Evolutionary conservation across 495 filamentous ascomycete genomes (phyloP).

Genomic region (Opeltia flavorubescens): DNA sequence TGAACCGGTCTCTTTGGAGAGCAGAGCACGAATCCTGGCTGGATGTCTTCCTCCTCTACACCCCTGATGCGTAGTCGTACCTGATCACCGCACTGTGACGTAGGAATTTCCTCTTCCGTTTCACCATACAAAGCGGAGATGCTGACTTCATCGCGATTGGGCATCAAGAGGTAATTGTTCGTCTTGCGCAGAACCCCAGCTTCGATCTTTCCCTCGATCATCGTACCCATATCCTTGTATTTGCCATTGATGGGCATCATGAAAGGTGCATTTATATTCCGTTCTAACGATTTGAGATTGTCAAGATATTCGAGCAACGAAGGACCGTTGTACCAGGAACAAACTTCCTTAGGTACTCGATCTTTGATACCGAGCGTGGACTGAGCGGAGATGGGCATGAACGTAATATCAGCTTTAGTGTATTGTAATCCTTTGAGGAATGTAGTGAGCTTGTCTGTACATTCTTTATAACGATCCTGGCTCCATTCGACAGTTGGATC

Average conservation of each 20-base stretch:
- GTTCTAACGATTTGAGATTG: constrained; percentile 77
- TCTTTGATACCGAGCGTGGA: constrained; percentile 75
- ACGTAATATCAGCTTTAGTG: constrained; percentile 81
- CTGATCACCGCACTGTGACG: constrained; percentile 84
- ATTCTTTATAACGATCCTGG: constrained; percentile 81
- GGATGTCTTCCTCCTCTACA: constrained; percentile 92
- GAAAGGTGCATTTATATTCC: constrained; percentile 94
- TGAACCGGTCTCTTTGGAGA: constrained; percentile 83
- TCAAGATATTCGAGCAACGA: constrained; percentile 90
- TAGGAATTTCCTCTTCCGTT: constrained; percentile 77
- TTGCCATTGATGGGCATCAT: constrained; percentile 98
- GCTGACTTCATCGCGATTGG: constrained; percentile 65
- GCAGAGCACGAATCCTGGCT: constrained; percentile 94
- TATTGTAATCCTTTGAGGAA: constrained; percentile 90
- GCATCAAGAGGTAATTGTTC: constrained; percentile 78
- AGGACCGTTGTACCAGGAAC: constrained; percentile 79
- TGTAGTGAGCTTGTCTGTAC: constrained; percentile 69
- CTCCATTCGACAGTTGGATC: constrained; percentile 93
- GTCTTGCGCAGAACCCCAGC: constrained; percentile 84
- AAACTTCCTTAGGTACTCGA: constrained; percentile 60
- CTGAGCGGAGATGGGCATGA: constrained; percentile 95
- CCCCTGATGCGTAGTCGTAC: constrained; percentile 83
- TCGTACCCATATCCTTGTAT: constrained; percentile 94
- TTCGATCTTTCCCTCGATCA: constrained; percentile 95
- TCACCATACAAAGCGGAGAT: constrained; percentile 85